phyloP scores from a whole-genome alignment of 495 filamentous ascomycete species.

The Immersiella caudata region DNA sequence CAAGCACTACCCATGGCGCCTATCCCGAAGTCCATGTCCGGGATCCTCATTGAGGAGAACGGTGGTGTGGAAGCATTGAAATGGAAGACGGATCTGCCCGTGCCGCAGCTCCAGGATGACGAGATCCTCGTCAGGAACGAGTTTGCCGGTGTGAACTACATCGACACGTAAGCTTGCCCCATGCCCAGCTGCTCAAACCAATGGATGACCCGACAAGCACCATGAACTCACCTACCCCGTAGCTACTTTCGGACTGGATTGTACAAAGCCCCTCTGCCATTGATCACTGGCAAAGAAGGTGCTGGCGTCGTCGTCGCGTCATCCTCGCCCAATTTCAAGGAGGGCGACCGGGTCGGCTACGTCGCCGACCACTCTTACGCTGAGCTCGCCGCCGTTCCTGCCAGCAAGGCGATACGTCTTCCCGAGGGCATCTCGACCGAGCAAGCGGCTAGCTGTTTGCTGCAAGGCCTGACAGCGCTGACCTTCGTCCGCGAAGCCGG shows the following conservation, averaged over 20 bases:
- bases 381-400: slow-evolving; percentile 66
- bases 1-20: slow-evolving; percentile 25
- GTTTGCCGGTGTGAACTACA: slow-evolving; percentile 86
- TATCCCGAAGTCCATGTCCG: slow-evolving; percentile 70
- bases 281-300: slow-evolving; percentile 83
- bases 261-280: slow-evolving; percentile 70
- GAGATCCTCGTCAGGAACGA: slow-evolving; percentile 86
- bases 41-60: slow-evolving; percentile 70
- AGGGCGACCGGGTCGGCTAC: slow-evolving; percentile 71
- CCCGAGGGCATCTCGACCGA: slow-evolving; percentile 65
- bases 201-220: slow-evolving; percentile 21
- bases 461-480: slow-evolving; percentile 88
- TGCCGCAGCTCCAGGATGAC: slow-evolving; percentile 69
- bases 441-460: slow-evolving; percentile 65
- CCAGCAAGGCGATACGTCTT: slow-evolving; percentile 61
- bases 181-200: background rate
- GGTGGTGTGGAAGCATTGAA: slow-evolving; percentile 81
- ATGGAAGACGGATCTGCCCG: slow-evolving; percentile 72
- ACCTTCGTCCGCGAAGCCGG: slow-evolving; percentile 79
- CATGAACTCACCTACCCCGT: slow-evolving; percentile 19
- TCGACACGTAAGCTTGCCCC: slow-evolving; percentile 64
- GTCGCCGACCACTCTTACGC: slow-evolving; percentile 68
- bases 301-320: slow-evolving; percentile 52
- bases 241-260: slow-evolving; percentile 91
- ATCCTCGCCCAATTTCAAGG: slow-evolving; percentile 50